Conservation (phyloP, 805 yeast genomes). For the Ogataea salicorniae region DNA sequence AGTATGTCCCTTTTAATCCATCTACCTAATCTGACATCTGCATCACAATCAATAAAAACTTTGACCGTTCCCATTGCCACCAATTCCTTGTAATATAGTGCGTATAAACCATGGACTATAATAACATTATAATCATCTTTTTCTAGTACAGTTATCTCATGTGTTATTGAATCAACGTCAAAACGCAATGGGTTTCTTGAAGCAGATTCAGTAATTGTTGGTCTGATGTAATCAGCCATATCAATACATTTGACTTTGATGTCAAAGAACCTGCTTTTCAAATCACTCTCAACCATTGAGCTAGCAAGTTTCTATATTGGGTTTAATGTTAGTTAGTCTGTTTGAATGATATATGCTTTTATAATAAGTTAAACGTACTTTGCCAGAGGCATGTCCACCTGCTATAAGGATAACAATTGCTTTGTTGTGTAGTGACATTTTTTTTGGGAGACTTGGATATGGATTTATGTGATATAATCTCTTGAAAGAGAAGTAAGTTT, state of each 20-base stretch:
- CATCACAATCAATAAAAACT: conserved; percentile 77
- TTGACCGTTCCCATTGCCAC: conserved; percentile 55
- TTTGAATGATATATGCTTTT: background rate
- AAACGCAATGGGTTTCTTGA: conserved; percentile 36
- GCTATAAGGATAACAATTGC: conserved; percentile 25
- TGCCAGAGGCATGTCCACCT: conserved; percentile 35
- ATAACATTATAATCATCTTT: conserved; percentile 27
- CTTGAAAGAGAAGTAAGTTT: too few species aligned
- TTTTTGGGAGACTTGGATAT: too few species aligned
- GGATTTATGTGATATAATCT: background rate
- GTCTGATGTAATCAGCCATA: conserved; percentile 16
- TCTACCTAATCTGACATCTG: conserved; percentile 78
- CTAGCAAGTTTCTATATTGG: conserved; percentile 22
- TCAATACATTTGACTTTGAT: conserved; percentile 19
- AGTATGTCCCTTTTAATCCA: conserved; percentile 48
- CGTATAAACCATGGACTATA: conserved; percentile 74
- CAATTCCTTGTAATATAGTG: conserved; percentile 58
- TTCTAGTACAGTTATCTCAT: conserved; percentile 7
- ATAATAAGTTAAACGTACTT: conserved; percentile 16
- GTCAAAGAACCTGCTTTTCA: conserved; percentile 17
- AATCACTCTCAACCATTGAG: conserved; percentile 16
- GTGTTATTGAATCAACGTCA: conserved; percentile 30
- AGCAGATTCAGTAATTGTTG: conserved; percentile 2
- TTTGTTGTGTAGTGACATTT: conserved; percentile 2
- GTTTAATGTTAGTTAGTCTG: background rate